Evolutionary conservation across 805 yeast genomes (phyloP), one percentile per base, ranked within the genome.

Genomic region (Candida boleticola): DNA sequence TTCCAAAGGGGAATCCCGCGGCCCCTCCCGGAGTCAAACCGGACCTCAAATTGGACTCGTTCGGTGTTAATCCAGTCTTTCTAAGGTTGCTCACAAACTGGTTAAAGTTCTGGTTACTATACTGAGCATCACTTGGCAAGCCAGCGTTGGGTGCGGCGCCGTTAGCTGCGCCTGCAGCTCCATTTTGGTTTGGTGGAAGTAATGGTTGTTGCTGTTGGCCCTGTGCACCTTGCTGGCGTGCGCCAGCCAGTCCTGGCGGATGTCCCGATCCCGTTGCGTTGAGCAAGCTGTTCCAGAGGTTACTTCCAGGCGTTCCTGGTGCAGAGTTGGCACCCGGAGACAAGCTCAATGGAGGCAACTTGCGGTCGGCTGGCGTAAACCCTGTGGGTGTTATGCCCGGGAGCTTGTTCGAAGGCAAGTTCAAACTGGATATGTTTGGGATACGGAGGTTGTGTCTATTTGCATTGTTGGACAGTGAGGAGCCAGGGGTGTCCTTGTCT

Each of bases 41-140:
- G 0, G 86, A 71, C 49, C 95, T 71, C 38, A 87, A 50, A 38
- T 80, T 75, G 4, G 88, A 77, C 55, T 86, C 95, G 58, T 82
- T 85, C 2, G 93, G 93, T 0, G 89, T 83, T 36, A 87, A 66
- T 0, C 89, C 92, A 0, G 86, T 59, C 46, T 78, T 68, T 29
- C 70, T 55, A 39, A 66, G 56, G 47, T 54, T 58, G 41, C 49
- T 44, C 11, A 60, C 48, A 47, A 64, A 64, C 47, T 60, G 69
- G 33, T 48, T 51, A 36, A 50, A 56, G 19, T 50, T 50, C 10
- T 42, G 26, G 36, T 42, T 52, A 44, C 34, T 42, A 21, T 45
- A 38, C 13, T n/a, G 14, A n/a, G 4, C 33, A 11, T 18, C n/a
- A 14, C 18, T 14, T 31, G 33, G 36, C 18, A 20, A 16, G 9